Percentiles rank a stretch among this genome's conserved stretches.
phyloP scores from a whole-genome alignment of 192 early-diverging fungal genomes.

The Oehlia diaphana region DNA sequence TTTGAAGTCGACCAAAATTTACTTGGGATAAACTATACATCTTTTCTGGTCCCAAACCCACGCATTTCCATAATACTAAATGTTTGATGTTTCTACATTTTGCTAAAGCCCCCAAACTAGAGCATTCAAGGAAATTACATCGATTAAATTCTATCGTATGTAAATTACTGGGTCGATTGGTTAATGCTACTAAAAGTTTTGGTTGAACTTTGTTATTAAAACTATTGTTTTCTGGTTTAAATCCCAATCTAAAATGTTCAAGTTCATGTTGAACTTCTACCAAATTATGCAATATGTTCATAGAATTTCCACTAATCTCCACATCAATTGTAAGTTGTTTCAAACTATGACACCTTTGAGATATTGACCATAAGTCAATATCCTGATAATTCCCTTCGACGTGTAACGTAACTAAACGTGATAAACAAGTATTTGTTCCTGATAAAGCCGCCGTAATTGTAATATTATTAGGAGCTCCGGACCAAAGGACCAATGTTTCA shows the following conservation, averaged over 20 bases:
- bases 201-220: neutral
- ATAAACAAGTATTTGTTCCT: neutral
- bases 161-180: neutral
- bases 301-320: neutral
- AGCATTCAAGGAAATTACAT: constrained; percentile 6
- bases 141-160: constrained; percentile 6
- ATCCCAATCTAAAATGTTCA: neutral
- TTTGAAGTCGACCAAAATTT: neutral
- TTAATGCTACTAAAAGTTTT: neutral
- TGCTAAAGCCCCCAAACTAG: neutral
- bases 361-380: constrained; percentile 1
- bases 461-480: neutral
- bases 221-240: neutral
- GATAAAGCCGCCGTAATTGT: neutral
- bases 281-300: neutral
- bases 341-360: neutral
- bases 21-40: neutral
- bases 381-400: constrained; percentile 11
- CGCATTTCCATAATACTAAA: constrained; percentile 6
- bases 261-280: neutral
- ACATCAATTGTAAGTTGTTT: constrained; percentile 1
- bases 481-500: constrained; percentile 2
- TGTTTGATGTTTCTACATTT: neutral
- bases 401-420: neutral
- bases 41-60: neutral